A percentile compares a stretch with the other conserved stretches of the same genome.
Conservation (phyloP, 257 asterid genomes). For the Mentha longifolia region DNA sequence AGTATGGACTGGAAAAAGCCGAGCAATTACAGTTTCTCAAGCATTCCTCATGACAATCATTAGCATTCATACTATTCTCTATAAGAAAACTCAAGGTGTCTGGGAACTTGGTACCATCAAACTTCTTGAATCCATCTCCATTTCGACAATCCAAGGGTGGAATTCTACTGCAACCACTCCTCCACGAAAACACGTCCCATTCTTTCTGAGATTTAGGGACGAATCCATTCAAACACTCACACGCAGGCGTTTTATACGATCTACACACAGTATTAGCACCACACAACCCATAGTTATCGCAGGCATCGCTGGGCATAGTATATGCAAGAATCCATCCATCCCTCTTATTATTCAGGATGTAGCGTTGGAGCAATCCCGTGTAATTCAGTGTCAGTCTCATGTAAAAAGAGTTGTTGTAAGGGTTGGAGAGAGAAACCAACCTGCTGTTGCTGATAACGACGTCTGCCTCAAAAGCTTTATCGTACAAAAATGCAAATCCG, state of each 20-base stretch:
- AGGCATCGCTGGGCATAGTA: conserved; percentile 32
- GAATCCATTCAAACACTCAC: conserved; percentile 48
- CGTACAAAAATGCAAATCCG: not conserved
- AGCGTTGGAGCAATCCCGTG: conserved; percentile 14
- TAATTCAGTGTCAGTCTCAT: conserved; percentile 3
- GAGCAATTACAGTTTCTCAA: conserved; percentile 30
- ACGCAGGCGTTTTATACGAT: conserved; percentile 27
- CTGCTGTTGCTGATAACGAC: not conserved
- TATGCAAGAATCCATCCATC: conserved; percentile 16
- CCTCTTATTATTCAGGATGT: conserved; percentile 26
- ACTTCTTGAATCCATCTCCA: conserved; percentile 32
- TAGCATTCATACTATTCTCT: not conserved
- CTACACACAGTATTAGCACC: conserved; percentile 45
- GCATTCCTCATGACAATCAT: conserved; percentile 30
- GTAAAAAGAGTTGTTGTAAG: not conserved
- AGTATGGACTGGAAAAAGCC: conserved; percentile 25
- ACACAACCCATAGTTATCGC: conserved; percentile 46
- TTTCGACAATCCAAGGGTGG: too few relatives aligned
- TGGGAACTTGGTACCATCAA: conserved; percentile 26
- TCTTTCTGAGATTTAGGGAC: conserved; percentile 38
- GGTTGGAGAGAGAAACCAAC: conserved; percentile 5
- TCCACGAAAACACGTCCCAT: too few relatives aligned
- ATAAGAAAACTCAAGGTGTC: conserved; percentile 8
- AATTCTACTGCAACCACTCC: too few relatives aligned
- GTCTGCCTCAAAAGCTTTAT: not conserved